Evolutionary conservation across 2,329 filamentous ascomycete genomes (phyloP).

Genomic region (Ilyonectria mors-panacis): DNA sequence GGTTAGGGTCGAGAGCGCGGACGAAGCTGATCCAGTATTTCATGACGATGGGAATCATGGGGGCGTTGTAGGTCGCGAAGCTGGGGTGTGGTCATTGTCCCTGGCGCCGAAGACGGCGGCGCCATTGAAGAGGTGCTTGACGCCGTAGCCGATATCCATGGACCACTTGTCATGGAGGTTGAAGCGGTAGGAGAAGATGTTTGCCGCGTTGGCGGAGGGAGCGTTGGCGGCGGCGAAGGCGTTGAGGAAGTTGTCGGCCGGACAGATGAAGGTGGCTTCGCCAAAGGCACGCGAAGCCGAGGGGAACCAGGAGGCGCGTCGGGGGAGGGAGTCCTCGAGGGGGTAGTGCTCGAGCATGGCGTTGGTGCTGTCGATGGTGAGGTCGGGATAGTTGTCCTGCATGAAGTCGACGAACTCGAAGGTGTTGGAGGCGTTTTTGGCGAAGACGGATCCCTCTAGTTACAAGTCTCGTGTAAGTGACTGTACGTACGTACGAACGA

Average conservation of each 20-base stretch:
- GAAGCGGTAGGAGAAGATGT: slow-evolving; percentile 65
- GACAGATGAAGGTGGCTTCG: slow-evolving; percentile 63
- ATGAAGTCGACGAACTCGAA: slow-evolving; percentile 59
- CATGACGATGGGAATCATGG: slow-evolving; percentile 63
- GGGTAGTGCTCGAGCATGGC: slow-evolving; percentile 59
- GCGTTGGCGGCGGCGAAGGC: slow-evolving; percentile 44
- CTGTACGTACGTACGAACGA: neutral
- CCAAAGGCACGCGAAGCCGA: slow-evolving; percentile 60
- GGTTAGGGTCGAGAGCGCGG: slow-evolving; percentile 61
- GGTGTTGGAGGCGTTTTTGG: slow-evolving; percentile 53
- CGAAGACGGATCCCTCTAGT: slow-evolving; percentile 64
- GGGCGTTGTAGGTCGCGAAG: slow-evolving; percentile 62
- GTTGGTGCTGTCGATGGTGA: slow-evolving; percentile 54
- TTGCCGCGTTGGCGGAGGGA: slow-evolving; percentile 31
- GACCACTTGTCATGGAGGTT: slow-evolving; percentile 60
- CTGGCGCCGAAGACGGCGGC: slow-evolving; percentile 64
- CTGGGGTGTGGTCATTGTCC: slow-evolving; percentile 51
- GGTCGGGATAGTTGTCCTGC: slow-evolving; percentile 62
- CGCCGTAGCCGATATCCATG: slow-evolving; percentile 58
- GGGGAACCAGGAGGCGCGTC: slow-evolving; percentile 61
- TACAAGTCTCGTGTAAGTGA: slow-evolving; percentile 23
- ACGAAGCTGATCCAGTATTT: slow-evolving; percentile 67
- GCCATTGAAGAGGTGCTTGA: slow-evolving; percentile 64
- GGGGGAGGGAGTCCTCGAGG: slow-evolving; percentile 51
- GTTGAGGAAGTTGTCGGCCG: slow-evolving; percentile 57